phyloP scores from a whole-genome alignment of 108 stramenopile species.

The Discostella stelligeroides region DNA sequence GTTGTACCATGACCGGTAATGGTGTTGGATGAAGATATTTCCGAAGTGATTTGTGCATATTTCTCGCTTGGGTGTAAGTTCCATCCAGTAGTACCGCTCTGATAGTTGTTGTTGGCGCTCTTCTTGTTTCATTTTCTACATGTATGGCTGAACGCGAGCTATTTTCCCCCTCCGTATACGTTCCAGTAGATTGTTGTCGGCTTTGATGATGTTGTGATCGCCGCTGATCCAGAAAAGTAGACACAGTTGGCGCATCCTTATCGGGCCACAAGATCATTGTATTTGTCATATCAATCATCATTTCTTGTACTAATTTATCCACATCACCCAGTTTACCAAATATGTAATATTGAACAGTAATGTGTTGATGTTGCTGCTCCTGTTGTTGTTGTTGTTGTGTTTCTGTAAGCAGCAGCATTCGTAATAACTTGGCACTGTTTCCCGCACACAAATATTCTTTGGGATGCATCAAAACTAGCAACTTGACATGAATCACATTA shows the following conservation, averaged over 20 bases:
- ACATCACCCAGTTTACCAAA: slow-evolving; percentile 40
- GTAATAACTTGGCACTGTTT: slow-evolving; percentile 39
- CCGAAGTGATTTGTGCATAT: slow-evolving; percentile 37
- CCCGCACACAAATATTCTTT: slow-evolving; percentile 44
- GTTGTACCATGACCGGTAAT: slow-evolving; percentile 8
- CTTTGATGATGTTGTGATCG: not conserved
- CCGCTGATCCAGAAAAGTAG: slow-evolving; percentile 6
- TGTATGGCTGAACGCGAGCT: not conserved
- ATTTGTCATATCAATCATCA: slow-evolving; percentile 8
- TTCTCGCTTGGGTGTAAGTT: slow-evolving; percentile 41
- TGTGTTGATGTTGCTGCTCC: not conserved
- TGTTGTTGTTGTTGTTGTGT: not conserved
- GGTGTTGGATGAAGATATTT: slow-evolving; percentile 9
- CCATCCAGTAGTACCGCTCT: slow-evolving; percentile 43
- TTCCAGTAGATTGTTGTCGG: not conserved
- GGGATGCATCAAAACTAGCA: slow-evolving; percentile 37
- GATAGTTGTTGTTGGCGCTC: not conserved
- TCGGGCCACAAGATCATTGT: slow-evolving; percentile 42
- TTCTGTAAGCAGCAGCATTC: not conserved
- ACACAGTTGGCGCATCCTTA: slow-evolving; percentile 23
- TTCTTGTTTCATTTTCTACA: too few relatives aligned
- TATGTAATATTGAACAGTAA: slow-evolving; percentile 17
- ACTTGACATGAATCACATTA: slow-evolving; percentile 7
- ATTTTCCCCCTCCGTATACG: not conserved
- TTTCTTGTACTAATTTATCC: slow-evolving; percentile 25